Percentiles rank a stretch among this genome's conserved stretches.
Conservation (phyloP, 345 rosid species). For the Heritiera littoralis region DNA sequence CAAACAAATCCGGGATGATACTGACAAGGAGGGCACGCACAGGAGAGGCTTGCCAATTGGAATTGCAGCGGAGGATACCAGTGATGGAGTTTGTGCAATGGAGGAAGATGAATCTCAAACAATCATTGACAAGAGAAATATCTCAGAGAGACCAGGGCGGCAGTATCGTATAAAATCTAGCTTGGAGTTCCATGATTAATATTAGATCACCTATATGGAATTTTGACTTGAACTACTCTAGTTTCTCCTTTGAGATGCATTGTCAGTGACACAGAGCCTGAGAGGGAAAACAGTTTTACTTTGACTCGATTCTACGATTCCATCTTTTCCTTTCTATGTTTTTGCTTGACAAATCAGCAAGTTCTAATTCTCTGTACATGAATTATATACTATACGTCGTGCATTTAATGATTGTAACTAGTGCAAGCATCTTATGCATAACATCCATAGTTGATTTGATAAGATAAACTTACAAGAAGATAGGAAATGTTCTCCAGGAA, state of each 20-base stretch:
- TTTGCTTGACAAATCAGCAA: background rate
- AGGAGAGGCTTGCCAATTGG: slow-evolving; percentile 35
- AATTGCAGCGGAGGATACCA: slow-evolving; percentile 45
- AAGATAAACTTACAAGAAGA: too few species aligned
- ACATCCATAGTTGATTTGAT: too few species aligned
- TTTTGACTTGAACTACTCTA: too few species aligned
- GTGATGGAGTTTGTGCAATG: slow-evolving; percentile 53
- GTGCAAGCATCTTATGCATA: too few species aligned
- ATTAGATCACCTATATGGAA: background rate
- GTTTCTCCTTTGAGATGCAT: too few species aligned
- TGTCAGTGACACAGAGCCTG: too few species aligned
- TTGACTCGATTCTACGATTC: background rate
- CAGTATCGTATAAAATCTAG: too few species aligned
- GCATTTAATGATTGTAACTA: too few species aligned
- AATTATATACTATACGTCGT: too few species aligned
- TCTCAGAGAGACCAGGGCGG: background rate
- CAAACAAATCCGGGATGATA: slow-evolving; percentile 27
- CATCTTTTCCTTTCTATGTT: background rate
- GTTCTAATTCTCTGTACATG: background rate
- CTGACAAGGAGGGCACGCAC: slow-evolving; percentile 30
- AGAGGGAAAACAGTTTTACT: background rate
- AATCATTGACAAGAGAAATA: slow-evolving; percentile 19
- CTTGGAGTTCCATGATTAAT: too few species aligned
- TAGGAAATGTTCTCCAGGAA: too few species aligned
- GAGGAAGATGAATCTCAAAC: slow-evolving; percentile 67